Evolutionary conservation across 768 basidiomycete genomes (phyloP).

Genomic region (Strobilomyces dryophilus): DNA sequence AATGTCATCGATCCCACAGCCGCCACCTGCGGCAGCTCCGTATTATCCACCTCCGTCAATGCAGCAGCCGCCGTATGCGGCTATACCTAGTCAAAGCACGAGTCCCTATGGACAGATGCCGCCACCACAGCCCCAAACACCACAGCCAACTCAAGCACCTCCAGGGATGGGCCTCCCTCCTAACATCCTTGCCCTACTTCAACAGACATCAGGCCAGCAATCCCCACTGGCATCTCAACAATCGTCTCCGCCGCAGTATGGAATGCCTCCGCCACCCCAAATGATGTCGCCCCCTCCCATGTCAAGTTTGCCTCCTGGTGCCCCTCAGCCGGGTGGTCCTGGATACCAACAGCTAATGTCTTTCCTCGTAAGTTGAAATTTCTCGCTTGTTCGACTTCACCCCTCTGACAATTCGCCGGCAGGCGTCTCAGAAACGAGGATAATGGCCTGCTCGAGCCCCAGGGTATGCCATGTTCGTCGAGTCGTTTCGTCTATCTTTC

Average conservation of each 20-base stretch:
- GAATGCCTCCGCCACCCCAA: conserved; percentile 38
- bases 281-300: conserved; percentile 46
- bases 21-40: conserved; percentile 25
- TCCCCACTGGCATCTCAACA: conserved; percentile 32
- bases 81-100: conserved; percentile 16
- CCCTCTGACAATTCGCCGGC: background rate
- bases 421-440: conserved; percentile 30
- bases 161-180: conserved; percentile 49
- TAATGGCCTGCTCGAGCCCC: conserved; percentile 2
- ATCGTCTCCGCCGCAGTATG: conserved; percentile 28
- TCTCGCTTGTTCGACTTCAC: background rate
- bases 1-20: conserved; percentile 34
- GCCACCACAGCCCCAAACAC: conserved; percentile 24
- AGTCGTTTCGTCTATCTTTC: background rate
- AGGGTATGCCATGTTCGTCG: background rate
- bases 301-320: conserved; percentile 36
- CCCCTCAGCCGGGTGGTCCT: conserved; percentile 37
- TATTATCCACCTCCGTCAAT: conserved; percentile 44
- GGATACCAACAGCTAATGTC: conserved; percentile 67
- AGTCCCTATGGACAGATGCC: conserved; percentile 30
- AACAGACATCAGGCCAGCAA: conserved; percentile 42
- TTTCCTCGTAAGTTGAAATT: conserved; percentile 56
- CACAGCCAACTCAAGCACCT: conserved; percentile 34
- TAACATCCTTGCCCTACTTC: conserved; percentile 65
- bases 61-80: conserved; percentile 28